These are phyloP conservation scores for Boletus sp. DNA, from an alignment of 768 basidiomycete species.

Conservation along the genomic window DNA sequence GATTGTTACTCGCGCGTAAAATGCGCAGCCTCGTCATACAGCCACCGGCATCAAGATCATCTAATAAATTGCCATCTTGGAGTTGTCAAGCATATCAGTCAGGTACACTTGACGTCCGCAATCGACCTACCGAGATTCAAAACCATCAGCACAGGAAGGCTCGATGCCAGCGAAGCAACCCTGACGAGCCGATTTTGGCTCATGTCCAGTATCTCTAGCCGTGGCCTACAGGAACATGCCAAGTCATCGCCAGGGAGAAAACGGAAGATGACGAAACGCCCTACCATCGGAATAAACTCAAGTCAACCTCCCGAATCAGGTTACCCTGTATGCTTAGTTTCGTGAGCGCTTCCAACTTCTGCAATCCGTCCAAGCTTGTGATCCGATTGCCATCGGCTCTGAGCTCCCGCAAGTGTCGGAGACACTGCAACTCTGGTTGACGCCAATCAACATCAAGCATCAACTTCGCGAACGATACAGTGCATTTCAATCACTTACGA, in stretches of 20 bases:
- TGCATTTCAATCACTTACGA: conserved; percentile 51
- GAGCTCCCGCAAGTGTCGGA: conserved; percentile 84
- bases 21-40: conserved; percentile 72
- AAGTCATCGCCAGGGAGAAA: conserved; percentile 9
- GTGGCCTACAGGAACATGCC: conserved; percentile 35
- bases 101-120: conserved; percentile 10
- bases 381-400: conserved; percentile 88
- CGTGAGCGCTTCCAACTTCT: conserved; percentile 74
- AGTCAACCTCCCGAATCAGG: conserved; percentile 56
- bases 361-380: conserved; percentile 66
- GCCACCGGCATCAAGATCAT: conserved; percentile 49
- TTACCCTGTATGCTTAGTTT: conserved; percentile 84
- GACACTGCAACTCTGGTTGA: conserved; percentile 70
- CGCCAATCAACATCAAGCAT: conserved; percentile 6
- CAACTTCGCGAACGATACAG: not conserved
- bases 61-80: conserved; percentile 72
- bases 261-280: conserved; percentile 5
- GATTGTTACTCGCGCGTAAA: conserved; percentile 81
- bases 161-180: conserved; percentile 56
- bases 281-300: conserved; percentile 65
- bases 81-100: conserved; percentile 16
- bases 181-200: conserved; percentile 67
- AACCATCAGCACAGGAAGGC: conserved; percentile 56
- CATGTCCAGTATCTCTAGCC: conserved; percentile 80
- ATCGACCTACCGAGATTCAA: conserved; percentile 78